phyloP scores from a whole-genome alignment of 192 early-diverging fungal species.

The Mortierella antarctica region DNA sequence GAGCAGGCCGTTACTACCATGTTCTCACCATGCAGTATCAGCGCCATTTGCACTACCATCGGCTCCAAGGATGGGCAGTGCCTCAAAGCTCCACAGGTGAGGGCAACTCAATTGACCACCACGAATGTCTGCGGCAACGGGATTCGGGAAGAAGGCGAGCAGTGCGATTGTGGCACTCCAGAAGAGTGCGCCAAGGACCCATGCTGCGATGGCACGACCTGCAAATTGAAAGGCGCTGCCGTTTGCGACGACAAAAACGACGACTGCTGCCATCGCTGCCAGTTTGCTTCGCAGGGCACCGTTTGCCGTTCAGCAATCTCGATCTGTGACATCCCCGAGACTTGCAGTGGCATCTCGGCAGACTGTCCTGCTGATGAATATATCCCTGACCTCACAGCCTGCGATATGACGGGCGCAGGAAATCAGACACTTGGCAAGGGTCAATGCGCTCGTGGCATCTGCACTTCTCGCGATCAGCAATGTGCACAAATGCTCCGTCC shows the following conservation, averaged over 20 bases:
- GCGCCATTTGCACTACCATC: constrained; percentile 30
- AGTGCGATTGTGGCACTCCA: constrained; percentile 87
- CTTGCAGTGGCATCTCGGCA: constrained; percentile 76
- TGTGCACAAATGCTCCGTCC: constrained; percentile 60
- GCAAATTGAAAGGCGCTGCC: constrained; percentile 77
- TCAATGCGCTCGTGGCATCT: constrained; percentile 73
- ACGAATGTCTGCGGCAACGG: constrained; percentile 93
- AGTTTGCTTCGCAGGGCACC: constrained; percentile 58
- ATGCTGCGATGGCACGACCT: constrained; percentile 85
- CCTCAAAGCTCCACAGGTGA: background rate
- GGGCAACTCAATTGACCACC: background rate
- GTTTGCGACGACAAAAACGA: constrained; percentile 85
- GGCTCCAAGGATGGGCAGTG: constrained; percentile 1
- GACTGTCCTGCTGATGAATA: constrained; percentile 77
- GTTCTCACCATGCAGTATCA: constrained; percentile 64
- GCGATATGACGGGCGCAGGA: constrained; percentile 55
- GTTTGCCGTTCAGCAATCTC: constrained; percentile 78
- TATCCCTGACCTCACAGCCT: constrained; percentile 71
- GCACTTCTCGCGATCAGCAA: constrained; percentile 77
- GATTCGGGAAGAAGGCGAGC: constrained; percentile 84
- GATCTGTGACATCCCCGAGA: constrained; percentile 81
- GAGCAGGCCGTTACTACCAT: constrained; percentile 66
- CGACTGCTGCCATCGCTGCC: constrained; percentile 82
- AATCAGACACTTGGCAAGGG: constrained; percentile 28
- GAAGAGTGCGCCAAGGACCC: constrained; percentile 72